Base-by-base conservation (phyloP, 805 yeast genomes). In the Yarrowia divulgata region DNA sequence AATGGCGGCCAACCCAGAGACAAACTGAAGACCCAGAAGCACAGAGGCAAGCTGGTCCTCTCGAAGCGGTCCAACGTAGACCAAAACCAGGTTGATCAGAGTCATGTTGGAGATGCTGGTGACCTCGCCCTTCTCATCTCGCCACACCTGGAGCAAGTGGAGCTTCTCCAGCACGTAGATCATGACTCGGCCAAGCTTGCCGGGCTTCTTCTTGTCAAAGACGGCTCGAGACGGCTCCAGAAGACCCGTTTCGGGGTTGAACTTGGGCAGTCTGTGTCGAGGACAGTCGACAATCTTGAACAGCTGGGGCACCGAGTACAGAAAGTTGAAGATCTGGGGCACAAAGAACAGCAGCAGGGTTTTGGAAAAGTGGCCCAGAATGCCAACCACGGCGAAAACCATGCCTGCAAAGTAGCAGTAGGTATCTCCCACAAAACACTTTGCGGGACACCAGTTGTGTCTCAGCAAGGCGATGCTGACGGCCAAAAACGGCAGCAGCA, bases 381-480 rank as follows among this genome's bases (percentile, higher is more conserved):
- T 95, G 1, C 98, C 98, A 39, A 91, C 97, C 35, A 93, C 95
- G 0, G 98, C 99, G 79, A 95, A 93, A 0, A 95, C 97, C 99
- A 95, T 95, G 3, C 99, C 99, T 34, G 97, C 92, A 78, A 95
- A 93, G 79, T 95, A 95, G 80, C 99, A 95, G 81, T 90, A 95
- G 0, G 99, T 94, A 77, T 95, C 99, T 39, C 99, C 99, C 8
- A 95, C 99, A 80, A 95, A 95, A 0, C 92, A 98, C 69, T 80
- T 80, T 0, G 99, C 92, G 0, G 99, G 99, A 81, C 83, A 95
- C 89, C 93, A 90, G 77, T 95, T 95, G 81, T 83, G 89, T 73
- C 85, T 86, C 73, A 90, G 85, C 69, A 95, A 80, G 0, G 90
- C 97, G 1, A 88, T 71, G 0, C 97, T 86, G 9, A 91, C 95